Evolutionary conservation across 2,329 filamentous ascomycete species (phyloP).

Genomic region (Penicillium decumbens): DNA sequence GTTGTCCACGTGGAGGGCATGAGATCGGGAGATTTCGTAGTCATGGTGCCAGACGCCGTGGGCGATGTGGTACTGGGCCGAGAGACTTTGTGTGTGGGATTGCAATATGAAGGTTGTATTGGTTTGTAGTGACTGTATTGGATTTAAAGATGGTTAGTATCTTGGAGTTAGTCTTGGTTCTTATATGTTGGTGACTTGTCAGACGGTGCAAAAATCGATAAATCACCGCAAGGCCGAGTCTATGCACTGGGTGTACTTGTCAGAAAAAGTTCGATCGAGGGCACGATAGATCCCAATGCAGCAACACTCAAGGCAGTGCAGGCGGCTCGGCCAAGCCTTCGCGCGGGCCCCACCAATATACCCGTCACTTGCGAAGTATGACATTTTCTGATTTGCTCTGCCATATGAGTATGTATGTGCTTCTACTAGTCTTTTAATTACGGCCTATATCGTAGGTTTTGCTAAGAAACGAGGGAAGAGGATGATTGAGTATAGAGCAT

Average conservation of each 20-base stretch:
- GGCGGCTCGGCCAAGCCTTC: no score
- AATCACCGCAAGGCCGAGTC: neutral
- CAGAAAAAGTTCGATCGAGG: neutral
- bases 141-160: neutral
- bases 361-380: no score
- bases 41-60: constrained; percentile 20
- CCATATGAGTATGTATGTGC: no score
- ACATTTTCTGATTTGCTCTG: no score
- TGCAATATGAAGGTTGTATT: neutral
- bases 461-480: no score
- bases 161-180: neutral
- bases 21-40: constrained; percentile 25
- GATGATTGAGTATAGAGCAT: no score
- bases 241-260: neutral
- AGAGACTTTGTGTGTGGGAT: neutral
- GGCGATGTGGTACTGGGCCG: constrained; percentile 23
- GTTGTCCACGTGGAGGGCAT: constrained; percentile 26
- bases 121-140: neutral
- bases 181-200: neutral
- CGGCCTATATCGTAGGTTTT: no score
- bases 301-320: no score
- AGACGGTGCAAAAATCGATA: neutral
- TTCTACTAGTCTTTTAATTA: no score
- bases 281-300: no score
- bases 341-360: no score